These are phyloP conservation scores for Aurifilum marmelostoma DNA, from an alignment of 2,329 filamentous ascomycete species.

Conservation along the genomic window DNA sequence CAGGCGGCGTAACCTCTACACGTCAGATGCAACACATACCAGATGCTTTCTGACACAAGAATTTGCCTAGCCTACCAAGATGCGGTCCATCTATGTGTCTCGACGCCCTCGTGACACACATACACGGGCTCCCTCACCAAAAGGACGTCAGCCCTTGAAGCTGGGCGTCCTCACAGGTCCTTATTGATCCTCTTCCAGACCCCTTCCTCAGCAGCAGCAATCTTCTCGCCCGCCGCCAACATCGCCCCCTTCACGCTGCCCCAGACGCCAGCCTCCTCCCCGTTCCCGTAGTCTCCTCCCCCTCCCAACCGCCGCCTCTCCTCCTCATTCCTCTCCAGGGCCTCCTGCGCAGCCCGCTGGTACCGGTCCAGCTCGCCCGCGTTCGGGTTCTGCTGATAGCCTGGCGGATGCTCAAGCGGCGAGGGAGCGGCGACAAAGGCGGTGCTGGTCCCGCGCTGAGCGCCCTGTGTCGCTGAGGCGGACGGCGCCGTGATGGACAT, in stretches of 20 bases:
- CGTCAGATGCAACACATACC: neutral
- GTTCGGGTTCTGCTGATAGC: constrained; percentile 60
- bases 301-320: constrained; percentile 32
- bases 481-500: constrained; percentile 55
- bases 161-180: constrained; percentile 41
- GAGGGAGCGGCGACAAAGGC: constrained; percentile 32
- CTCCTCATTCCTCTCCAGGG: constrained; percentile 37
- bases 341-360: constrained; percentile 48
- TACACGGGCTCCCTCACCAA: neutral
- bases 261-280: constrained; percentile 55
- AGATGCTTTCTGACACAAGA: too few relatives aligned
- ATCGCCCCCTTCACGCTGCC: constrained; percentile 61
- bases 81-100: neutral
- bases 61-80: neutral
- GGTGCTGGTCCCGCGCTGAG: constrained; percentile 44
- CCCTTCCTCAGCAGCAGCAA: constrained; percentile 62
- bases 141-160: neutral
- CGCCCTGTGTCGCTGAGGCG: constrained; percentile 41
- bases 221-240: constrained; percentile 57
- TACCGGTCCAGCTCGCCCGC: constrained; percentile 55
- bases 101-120: neutral
- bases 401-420: constrained; percentile 51
- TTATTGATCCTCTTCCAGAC: constrained; percentile 68
- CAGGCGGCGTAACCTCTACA: neutral
- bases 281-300: constrained; percentile 33